Base-by-base conservation (phyloP, 2,329 filamentous ascomycete genomes). In the Paecilomyces fulvus region DNA sequence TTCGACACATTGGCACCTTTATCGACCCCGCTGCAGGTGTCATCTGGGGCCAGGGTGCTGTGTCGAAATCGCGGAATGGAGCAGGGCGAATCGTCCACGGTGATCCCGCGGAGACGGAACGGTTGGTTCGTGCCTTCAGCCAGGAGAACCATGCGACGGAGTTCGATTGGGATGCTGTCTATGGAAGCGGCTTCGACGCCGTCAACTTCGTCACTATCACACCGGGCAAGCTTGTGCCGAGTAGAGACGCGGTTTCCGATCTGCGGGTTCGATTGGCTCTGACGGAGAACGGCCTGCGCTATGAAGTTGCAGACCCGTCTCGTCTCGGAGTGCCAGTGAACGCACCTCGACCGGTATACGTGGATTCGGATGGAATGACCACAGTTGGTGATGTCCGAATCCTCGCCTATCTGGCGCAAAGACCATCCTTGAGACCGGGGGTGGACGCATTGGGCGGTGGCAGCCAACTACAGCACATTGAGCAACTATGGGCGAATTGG, bases 1-100 rank as follows among this genome's bases (percentile, higher is more conserved):
- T 99, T 70, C 82, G 94, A 49, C 80, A 84, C 23, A 96, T 99
- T 61, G 90, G 85, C 1, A 99, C 94, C 0, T 97, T 90, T 67
- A 73, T 96, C 49, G 79, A 87, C 63, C 75, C 78, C 3, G 77
- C 83, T n/a, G 79, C 82, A 43, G 77, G 77, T 30, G 74, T 75
- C 2, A 95, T 99, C 55, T 97, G 92, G 92, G 94, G 94, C 12
- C 92, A 96, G 72, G 94, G 94, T 2, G 92, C 92, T 0, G 83
- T 81, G 0, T 77, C 76, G 6, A 95, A 96, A 74, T 78, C 76
- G 0, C 78, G 78, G 23, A 77, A 78, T 0, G 73, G 77, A 0
- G 90, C 91, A 0, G 75, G 76, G 0, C 64, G 76, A 0, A 85
- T 95, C 10, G 71, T 90, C 55, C 90, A 90, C 60, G 89, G 87